phyloP scores from a whole-genome alignment of 2,329 filamentous ascomycete species.

The Alternaria gansuensis region DNA sequence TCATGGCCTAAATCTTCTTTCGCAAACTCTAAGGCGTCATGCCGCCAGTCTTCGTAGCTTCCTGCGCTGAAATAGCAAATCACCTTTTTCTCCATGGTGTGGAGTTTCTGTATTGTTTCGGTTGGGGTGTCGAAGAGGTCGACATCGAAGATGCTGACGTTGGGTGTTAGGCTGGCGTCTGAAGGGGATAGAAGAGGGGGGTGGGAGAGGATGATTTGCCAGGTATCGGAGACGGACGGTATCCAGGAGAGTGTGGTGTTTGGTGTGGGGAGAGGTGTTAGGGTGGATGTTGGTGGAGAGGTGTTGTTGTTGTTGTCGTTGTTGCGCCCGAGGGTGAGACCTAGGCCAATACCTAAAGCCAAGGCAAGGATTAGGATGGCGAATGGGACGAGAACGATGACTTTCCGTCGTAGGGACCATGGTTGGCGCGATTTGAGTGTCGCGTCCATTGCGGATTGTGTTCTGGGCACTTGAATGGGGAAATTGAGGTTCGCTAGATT shows the following conservation, averaged over 20 bases:
- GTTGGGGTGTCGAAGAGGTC: conserved; percentile 65
- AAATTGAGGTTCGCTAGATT: neutral
- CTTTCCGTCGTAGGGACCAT: conserved; percentile 38
- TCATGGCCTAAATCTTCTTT: conserved; percentile 65
- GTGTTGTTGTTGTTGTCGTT: conserved; percentile 35
- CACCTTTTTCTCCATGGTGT: conserved; percentile 65
- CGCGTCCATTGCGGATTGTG: conserved; percentile 17
- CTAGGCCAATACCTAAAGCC: conserved; percentile 66
- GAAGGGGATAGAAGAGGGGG: conserved; percentile 30
- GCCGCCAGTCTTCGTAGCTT: conserved; percentile 70
- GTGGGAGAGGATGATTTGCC: conserved; percentile 68
- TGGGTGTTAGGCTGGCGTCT: conserved; percentile 54
- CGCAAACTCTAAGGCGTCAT: conserved; percentile 66
- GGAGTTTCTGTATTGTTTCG: conserved; percentile 59
- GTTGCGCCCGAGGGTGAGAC: conserved; percentile 54
- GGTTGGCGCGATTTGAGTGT: conserved; percentile 19
- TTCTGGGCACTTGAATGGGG: neutral
- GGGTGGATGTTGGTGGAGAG: conserved; percentile 35
- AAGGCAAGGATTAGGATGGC: conserved; percentile 61
- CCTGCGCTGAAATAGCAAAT: conserved; percentile 81
- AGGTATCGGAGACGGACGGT: conserved; percentile 62
- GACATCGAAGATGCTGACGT: conserved; percentile 70
- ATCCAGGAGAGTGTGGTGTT: conserved; percentile 58
- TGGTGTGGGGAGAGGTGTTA: conserved; percentile 35
- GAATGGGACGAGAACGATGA: conserved; percentile 44